Conservation (phyloP, 1,284 basidiomycete species). For the Apiotrichum brassicae region DNA sequence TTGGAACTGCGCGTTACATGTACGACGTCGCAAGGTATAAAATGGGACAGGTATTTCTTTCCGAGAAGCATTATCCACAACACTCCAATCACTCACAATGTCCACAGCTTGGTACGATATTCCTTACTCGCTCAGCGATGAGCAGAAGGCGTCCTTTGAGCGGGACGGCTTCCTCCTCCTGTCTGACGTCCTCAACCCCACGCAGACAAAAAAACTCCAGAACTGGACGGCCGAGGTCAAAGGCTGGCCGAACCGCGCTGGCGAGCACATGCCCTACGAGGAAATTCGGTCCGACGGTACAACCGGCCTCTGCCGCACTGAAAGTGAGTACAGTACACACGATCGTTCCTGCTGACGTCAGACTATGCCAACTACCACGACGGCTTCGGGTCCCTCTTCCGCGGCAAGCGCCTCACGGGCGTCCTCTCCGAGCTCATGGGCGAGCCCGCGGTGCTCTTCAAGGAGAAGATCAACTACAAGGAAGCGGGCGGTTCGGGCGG, state of each 20-base stretch:
- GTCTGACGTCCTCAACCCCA: constrained; percentile 18
- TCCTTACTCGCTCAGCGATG: constrained; percentile 16
- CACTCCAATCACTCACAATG: background rate
- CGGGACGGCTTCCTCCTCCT: constrained; percentile 28
- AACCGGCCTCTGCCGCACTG: constrained; percentile 31
- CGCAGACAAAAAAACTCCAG: constrained; percentile 22
- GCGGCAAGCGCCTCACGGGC: constrained; percentile 23
- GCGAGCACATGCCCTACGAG: constrained; percentile 37
- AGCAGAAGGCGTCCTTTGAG: constrained; percentile 19
- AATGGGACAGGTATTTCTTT: no score
- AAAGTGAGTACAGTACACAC: constrained; percentile 19
- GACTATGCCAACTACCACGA: constrained; percentile 32
- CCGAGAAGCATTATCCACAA: no score
- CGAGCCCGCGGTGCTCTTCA: constrained; percentile 32
- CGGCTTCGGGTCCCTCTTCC: constrained; percentile 28
- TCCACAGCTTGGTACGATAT: constrained; percentile 9
- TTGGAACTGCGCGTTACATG: no score
- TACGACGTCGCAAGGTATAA: no score
- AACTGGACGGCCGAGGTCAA: constrained; percentile 33
- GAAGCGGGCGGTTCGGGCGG: constrained; percentile 31
- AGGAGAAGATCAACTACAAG: constrained; percentile 45
- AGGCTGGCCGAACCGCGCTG: constrained; percentile 25
- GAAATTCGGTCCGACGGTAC: constrained; percentile 29
- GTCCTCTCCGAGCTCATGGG: constrained; percentile 26
- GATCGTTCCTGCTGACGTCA: background rate